Base-by-base conservation (phyloP, 2,329 filamentous ascomycete species). In the Ophiostoma himal-ulmi region DNA sequence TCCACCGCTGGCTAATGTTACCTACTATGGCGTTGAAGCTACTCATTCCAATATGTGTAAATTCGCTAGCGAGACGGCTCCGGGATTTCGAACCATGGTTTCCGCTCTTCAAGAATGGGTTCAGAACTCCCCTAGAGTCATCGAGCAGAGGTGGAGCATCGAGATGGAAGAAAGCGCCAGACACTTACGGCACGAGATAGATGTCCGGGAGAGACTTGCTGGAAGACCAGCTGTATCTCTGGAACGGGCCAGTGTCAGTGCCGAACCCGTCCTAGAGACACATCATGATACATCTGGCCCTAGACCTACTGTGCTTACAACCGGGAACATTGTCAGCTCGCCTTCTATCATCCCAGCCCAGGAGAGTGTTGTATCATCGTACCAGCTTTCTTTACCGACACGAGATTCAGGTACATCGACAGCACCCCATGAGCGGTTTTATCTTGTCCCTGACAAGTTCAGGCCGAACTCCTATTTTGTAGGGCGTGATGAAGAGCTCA, bases 21-120 rank as follows among this genome's bases (percentile, higher is more conserved):
- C 86, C 60, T 89, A 90, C 73, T 91, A 89, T 78, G 89, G 89
- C n/a, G 91, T 92, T 71, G 89, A 92, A 74, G 88, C 88, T 8
- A 87, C 86, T n/a, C 89, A 92, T 76, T 87, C 86, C 1, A 82
- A 83, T 62, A 91, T 92, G 87, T 91, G 88, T 81, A 92, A 91
- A 76, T 92, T 91, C 72, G 83, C 87, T 30, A 85, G 84, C 73
- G 82, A 83, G 67, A 85, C 82, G 72, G 84, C 90, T 0, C 88
- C 90, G 0, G 91, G 91, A 0, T 94, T 89, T 76, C 77, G 81
- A 5, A 84, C 81, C 13, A 77, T 87, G 17, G 80, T 83, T 1
- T 82, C 80, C 1, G 80, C 83, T 14, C 79, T 87, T 10, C 78
- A 79, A 3, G 81, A 85, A 65, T 87, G 85, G 85, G 79, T 83